These are phyloP conservation scores for Penicillium egyptiacum DNA, from an alignment of 495 filamentous ascomycete genomes.

Conservation along the genomic window DNA sequence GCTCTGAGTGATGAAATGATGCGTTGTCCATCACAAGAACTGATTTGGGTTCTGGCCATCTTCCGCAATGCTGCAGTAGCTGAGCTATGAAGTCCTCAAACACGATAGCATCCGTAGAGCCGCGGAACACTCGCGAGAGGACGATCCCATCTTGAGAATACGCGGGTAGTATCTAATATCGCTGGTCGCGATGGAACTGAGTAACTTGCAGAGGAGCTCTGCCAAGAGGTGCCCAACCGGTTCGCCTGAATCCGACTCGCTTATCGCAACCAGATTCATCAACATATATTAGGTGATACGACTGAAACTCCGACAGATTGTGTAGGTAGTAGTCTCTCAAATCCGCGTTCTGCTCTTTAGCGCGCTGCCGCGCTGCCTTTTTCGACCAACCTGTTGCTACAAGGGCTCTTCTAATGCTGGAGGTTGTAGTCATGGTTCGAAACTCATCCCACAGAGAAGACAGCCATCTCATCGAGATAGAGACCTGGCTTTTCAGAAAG, in stretches of 20 bases:
- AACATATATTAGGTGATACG: background rate
- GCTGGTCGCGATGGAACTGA: background rate
- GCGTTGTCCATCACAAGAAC: background rate
- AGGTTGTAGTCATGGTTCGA: too few species aligned
- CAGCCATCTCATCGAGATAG: too few species aligned
- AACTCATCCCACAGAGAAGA: too few species aligned
- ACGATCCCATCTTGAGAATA: slow-evolving; percentile 2
- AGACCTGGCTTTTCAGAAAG: too few species aligned
- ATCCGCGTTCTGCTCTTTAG: too few species aligned
- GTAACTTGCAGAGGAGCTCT: background rate
- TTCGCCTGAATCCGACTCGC: background rate
- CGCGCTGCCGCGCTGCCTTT: too few species aligned
- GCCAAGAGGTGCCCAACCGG: background rate
- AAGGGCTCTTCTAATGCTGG: too few species aligned
- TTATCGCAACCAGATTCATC: background rate
- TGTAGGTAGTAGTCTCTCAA: background rate
- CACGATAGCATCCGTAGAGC: slow-evolving; percentile 21
- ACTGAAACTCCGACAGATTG: background rate
- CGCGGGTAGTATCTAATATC: background rate
- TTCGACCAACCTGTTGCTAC: too few species aligned
- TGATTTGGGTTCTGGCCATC: background rate
- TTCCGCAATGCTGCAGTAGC: background rate
- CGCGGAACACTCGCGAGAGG: slow-evolving; percentile 29
- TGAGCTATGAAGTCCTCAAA: background rate
- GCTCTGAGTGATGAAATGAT: background rate